Base-by-base conservation (phyloP, 106 monocot genomes). In the Amphibolis antarctica region DNA sequence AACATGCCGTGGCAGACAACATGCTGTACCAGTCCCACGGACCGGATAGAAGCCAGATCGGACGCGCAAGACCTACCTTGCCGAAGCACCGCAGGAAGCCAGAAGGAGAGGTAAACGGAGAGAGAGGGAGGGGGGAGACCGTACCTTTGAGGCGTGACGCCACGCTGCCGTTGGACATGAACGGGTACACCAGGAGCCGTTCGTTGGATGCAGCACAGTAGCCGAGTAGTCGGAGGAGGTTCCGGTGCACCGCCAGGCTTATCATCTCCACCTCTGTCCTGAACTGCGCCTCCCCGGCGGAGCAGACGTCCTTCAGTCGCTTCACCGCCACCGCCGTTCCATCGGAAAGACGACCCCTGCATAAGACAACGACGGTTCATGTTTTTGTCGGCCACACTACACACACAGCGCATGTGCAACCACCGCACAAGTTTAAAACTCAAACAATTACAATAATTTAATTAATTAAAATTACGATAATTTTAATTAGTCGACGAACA, bases 181-280 rank as follows among this genome's bases (percentile, higher is more conserved):
- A 96, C 0, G 96, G 96, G 75, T 96, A 96, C 18, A 96, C 86
- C 29, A 96, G 82, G 30, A 96, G 63, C 24, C 90, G 78, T 69
- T 96, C 96, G 46, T 73, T 73, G 49, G 72, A 43, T 59, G 84
- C 21, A 51, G 81, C 79, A 63, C 96, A 96, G 76, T 79, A 96
- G 18, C 96, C 96, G 26, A 96, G 30, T 19, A 96, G 81, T 27
- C 89, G 76, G 52, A 96, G 84, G 7, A 96, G 76, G 71, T 96
- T 84, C 0, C 96, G 81, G 74, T 96, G 96, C 17, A 96, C 86
- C 0, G 96, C 86, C 10, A 90, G 78, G 67, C 96, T 86, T 45
- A 96, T 96, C 81, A 96, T 90, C 76, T 96, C 96, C 44, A 96
- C 80, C 67, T 96, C 96, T 12, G 96, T 96, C 64, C 76, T 58